Conservation (phyloP, 169 alveolate genomes). For the Plasmodium vivax region DNA sequence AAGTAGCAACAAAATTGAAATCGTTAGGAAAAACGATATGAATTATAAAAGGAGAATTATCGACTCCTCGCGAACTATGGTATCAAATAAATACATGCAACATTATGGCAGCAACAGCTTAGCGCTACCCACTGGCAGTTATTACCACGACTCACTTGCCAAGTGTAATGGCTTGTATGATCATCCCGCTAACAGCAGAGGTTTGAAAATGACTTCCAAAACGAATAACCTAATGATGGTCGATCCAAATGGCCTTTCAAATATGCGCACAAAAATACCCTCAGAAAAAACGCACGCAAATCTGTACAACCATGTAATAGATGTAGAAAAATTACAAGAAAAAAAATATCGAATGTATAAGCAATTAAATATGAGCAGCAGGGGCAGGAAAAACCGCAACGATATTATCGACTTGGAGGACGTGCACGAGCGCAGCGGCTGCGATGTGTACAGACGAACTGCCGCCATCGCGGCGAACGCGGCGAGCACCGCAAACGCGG, state of each 20-base stretch:
- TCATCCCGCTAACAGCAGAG: neutral
- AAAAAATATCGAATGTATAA: conserved; percentile 12
- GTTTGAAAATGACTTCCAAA: neutral
- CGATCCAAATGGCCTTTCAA: conserved; percentile 9
- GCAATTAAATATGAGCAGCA: neutral
- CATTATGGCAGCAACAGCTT: neutral
- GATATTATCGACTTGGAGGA: conserved; percentile 6
- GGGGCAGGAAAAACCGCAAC: neutral
- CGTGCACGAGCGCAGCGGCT: neutral
- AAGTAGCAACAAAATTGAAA: conserved; percentile 55
- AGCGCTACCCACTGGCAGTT: neutral
- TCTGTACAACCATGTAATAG: neutral
- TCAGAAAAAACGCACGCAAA: neutral
- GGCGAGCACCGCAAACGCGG: neutral
- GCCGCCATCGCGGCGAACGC: neutral
- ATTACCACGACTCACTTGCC: neutral
- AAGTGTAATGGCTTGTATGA: conserved; percentile 3
- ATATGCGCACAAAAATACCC: conserved; percentile 1
- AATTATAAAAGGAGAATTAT: conserved; percentile 27
- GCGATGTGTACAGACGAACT: neutral
- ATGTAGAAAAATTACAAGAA: neutral
- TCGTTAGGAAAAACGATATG: conserved; percentile 34
- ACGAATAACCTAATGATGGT: neutral
- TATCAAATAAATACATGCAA: neutral
- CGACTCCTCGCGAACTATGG: neutral